Evolutionary conservation across 495 filamentous ascomycete species (phyloP).

Genomic region (Cenococcum geophilum): DNA sequence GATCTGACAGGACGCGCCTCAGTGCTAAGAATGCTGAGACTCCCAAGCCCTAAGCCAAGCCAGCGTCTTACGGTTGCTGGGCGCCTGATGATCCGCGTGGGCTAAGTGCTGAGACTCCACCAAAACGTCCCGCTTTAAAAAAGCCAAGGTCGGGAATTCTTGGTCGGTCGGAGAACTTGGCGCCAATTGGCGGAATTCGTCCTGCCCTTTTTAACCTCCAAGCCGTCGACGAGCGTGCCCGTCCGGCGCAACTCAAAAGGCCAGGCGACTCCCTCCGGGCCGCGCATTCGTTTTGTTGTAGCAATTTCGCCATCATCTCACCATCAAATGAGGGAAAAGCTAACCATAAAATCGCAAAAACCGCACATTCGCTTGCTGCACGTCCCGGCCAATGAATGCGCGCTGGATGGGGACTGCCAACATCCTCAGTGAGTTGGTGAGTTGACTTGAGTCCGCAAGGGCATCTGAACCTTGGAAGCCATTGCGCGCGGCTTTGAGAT

Average conservation of each 20-base stretch:
- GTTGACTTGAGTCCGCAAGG: not conserved
- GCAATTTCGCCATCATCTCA: not conserved
- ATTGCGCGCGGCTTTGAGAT: not conserved
- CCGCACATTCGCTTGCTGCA: constrained; percentile 5
- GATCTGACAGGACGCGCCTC: no score
- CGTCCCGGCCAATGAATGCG: constrained; percentile 7
- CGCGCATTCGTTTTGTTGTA: not conserved
- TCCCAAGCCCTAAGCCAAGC: no score
- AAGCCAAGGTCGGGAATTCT: constrained; percentile 13
- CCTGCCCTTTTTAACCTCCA: not conserved
- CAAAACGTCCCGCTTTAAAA: constrained; percentile 18
- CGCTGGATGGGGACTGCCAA: not conserved
- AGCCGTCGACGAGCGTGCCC: not conserved
- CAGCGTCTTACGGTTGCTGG: no score
- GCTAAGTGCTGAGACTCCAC: constrained; percentile 7
- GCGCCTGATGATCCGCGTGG: constrained; percentile 4
- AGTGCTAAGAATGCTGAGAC: no score
- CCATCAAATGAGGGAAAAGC: not conserved
- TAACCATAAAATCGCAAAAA: not conserved
- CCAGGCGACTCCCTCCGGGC: not conserved
- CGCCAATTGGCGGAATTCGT: constrained; percentile 15
- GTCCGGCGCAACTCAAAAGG: not conserved
- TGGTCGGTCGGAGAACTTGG: constrained; percentile 12
- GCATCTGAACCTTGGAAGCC: not conserved
- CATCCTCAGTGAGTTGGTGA: not conserved